These are phyloP conservation scores for Lepraria neglecta DNA, from an alignment of 495 filamentous ascomycete species.

Conservation along the genomic window DNA sequence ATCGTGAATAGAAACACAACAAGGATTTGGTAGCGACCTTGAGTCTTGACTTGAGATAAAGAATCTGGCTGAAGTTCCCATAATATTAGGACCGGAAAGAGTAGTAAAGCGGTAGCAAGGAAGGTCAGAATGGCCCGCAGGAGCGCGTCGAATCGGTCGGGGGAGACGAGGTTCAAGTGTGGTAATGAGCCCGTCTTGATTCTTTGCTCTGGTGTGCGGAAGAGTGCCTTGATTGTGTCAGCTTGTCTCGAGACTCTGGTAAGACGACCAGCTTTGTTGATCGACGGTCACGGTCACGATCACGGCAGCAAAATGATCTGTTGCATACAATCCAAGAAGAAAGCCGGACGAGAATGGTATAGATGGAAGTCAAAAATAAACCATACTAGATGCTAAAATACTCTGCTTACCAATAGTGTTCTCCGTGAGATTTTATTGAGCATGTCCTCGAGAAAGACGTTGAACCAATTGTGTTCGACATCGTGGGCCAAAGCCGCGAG, in stretches of 20 bases:
- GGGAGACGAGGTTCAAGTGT: slow-evolving; percentile 6
- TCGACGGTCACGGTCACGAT: too few species aligned
- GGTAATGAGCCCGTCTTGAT: neutral
- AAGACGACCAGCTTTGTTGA: too few species aligned
- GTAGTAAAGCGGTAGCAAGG: neutral
- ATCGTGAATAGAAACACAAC: slow-evolving; percentile 15
- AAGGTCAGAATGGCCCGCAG: slow-evolving; percentile 7
- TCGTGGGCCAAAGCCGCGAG: slow-evolving; percentile 17
- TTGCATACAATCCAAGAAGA: too few species aligned
- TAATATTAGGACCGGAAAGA: slow-evolving; percentile 9
- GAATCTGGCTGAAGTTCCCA: slow-evolving; percentile 4
- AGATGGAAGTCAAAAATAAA: too few species aligned
- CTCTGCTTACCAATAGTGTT: neutral
- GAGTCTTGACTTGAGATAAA: neutral
- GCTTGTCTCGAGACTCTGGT: neutral
- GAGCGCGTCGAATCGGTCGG: slow-evolving; percentile 7
- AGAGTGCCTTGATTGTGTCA: slow-evolving; percentile 6
- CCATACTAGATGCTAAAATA: too few species aligned
- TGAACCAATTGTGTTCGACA: slow-evolving; percentile 18
- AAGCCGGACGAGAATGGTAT: too few species aligned
- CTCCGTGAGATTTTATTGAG: neutral
- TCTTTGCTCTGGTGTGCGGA: slow-evolving; percentile 5
- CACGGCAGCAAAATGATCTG: too few species aligned
- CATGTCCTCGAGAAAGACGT: slow-evolving; percentile 1
- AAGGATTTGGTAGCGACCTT: slow-evolving; percentile 1